phyloP scores from a whole-genome alignment of 129 eudicot species.

The Pulicaria dysenterica region DNA sequence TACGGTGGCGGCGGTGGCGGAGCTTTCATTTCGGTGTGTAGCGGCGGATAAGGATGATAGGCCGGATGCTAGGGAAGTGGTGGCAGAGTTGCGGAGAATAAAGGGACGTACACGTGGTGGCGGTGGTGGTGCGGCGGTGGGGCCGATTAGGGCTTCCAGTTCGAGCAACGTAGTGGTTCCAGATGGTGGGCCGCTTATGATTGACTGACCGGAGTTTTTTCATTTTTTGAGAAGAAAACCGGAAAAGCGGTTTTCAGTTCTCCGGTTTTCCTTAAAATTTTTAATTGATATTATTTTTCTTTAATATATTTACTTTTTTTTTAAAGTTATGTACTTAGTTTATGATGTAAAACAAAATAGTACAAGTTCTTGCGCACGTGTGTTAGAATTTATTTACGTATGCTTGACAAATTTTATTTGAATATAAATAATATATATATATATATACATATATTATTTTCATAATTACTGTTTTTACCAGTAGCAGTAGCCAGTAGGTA shows the following conservation, averaged over 20 bases:
- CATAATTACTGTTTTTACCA: no score
- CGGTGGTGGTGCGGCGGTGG: conserved; percentile 29
- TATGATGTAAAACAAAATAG: neutral
- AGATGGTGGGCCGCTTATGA: conserved; percentile 35
- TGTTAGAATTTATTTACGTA: neutral
- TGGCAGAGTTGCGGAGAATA: conserved; percentile 77
- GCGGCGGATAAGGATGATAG: conserved; percentile 94
- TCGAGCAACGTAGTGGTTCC: conserved; percentile 61
- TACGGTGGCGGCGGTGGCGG: conserved; percentile 77
- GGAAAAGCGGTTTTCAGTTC: neutral
- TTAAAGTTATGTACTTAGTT: neutral
- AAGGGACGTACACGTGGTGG: conserved; percentile 64
- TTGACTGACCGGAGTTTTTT: conserved; percentile 21
- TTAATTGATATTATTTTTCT: neutral
- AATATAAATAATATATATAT: neutral
- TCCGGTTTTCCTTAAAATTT: conserved; percentile 10
- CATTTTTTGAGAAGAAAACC: conserved; percentile 3
- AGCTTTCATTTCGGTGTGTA: conserved; percentile 87
- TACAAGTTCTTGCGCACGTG: conserved; percentile 28
- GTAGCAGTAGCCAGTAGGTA: no score
- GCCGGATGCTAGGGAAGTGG: conserved; percentile 85
- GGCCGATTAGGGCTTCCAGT: conserved; percentile 38
- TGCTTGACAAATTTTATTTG: neutral
- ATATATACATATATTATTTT: no score
- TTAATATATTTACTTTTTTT: neutral